Evolutionary conservation across 192 early-diverging fungal genomes (phyloP).

Genomic region (Coemansia sp.): DNA sequence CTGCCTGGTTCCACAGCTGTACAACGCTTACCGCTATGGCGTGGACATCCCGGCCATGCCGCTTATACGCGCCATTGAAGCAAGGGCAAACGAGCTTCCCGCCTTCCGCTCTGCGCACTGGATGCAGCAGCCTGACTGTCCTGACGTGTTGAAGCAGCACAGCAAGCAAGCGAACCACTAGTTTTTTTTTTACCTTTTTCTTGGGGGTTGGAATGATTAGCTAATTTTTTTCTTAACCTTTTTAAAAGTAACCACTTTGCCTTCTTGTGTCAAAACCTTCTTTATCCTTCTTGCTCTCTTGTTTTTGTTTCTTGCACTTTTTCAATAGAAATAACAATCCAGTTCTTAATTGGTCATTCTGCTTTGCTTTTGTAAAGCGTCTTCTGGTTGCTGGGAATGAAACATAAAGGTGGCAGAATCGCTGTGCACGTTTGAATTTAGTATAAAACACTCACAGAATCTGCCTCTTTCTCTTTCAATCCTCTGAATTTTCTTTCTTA

Average conservation of each 20-base stretch:
- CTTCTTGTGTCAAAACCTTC: not conserved
- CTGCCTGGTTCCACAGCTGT: conserved; percentile 74
- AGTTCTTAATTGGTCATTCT: too few species aligned
- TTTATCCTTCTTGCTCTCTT: not conserved
- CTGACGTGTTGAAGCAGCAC: conserved; percentile 46
- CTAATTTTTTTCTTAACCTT: not conserved
- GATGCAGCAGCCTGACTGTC: conserved; percentile 67
- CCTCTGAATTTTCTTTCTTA: too few species aligned
- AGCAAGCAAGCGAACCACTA: not conserved
- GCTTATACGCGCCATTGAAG: conserved; percentile 63
- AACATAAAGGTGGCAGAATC: too few species aligned
- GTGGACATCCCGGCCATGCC: conserved; percentile 78
- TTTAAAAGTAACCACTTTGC: not conserved
- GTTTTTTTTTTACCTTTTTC: not conserved
- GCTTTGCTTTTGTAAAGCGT: too few species aligned
- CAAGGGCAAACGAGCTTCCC: conserved; percentile 57
- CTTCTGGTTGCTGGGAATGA: too few species aligned
- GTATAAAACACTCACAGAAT: too few species aligned
- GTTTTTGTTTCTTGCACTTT: conserved; percentile 3
- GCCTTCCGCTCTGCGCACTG: conserved; percentile 70
- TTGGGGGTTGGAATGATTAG: not conserved
- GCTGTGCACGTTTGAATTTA: too few species aligned
- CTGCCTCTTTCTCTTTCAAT: too few species aligned
- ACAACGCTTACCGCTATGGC: conserved; percentile 72
- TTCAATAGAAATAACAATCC: not conserved